A percentile compares a stretch with the other conserved stretches of the same genome.
Evolutionary conservation across 2,329 filamentous ascomycete genomes (phyloP).

Genomic region (Alternaria sp.): DNA sequence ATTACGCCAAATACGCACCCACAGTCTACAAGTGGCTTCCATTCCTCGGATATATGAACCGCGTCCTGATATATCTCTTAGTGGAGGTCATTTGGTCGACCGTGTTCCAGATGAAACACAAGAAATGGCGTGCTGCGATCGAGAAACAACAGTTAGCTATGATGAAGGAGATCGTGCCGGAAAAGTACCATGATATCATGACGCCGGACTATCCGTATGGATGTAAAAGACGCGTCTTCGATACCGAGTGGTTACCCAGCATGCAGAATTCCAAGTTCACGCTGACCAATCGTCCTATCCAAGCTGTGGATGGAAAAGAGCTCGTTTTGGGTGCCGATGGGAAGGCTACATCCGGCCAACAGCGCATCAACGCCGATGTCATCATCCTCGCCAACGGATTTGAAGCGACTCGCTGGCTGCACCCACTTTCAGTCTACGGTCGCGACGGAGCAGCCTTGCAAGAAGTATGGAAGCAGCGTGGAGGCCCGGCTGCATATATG

Average conservation of each 20-base stretch:
- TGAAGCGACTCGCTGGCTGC: background rate
- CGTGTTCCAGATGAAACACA: background rate
- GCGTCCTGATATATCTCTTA: conserved; percentile 1
- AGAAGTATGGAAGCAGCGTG: background rate
- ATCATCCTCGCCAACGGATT: background rate
- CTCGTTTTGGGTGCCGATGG: background rate
- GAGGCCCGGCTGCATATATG: background rate
- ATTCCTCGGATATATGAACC: background rate
- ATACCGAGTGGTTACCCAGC: conserved; percentile 19
- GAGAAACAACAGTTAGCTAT: background rate
- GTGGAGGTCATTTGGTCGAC: background rate
- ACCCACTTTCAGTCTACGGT: background rate
- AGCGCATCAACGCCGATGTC: background rate
- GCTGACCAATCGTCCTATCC: background rate
- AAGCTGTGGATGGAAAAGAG: background rate
- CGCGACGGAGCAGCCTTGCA: background rate
- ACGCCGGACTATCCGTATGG: conserved; percentile 29
- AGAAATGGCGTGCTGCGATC: conserved; percentile 1
- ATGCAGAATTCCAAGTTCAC: conserved; percentile 9
- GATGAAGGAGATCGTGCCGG: background rate
- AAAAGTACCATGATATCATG: conserved; percentile 25
- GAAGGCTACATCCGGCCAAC: background rate
- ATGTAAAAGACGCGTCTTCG: conserved; percentile 42
- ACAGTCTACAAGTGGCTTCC: background rate
- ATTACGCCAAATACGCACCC: background rate